These are phyloP conservation scores for Penicillium bovifimosum DNA, from an alignment of 495 filamentous ascomycete species.

Conservation along the genomic window DNA sequence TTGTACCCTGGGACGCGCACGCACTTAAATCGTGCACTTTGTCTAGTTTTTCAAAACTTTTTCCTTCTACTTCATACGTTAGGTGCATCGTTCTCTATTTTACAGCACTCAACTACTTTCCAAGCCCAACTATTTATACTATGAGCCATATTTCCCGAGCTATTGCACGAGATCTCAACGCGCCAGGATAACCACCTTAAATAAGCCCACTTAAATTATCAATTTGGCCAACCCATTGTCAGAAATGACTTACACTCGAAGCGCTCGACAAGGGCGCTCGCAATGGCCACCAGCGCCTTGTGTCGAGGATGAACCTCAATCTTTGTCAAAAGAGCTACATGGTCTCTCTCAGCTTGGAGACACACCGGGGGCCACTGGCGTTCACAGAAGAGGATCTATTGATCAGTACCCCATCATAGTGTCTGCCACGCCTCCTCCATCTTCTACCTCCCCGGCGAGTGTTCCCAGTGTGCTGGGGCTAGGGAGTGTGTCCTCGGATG, in stretches of 20 bases:
- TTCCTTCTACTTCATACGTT: constrained; percentile 2
- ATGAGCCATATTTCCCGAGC: constrained; percentile 17
- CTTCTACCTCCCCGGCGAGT: constrained; percentile 10
- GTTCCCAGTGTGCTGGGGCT: constrained; percentile 13
- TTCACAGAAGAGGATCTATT: constrained; percentile 36
- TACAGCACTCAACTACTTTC: constrained; percentile 5
- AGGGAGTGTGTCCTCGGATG: constrained; percentile 31
- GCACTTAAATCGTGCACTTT: constrained; percentile 9
- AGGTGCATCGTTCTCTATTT: constrained; percentile 4
- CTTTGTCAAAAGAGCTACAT: constrained; percentile 39
- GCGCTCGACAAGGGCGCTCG: constrained; percentile 18
- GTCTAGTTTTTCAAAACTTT: constrained; percentile 13
- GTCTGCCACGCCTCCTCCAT: constrained; percentile 16
- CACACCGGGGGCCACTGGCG: constrained; percentile 35
- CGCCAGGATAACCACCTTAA: constrained; percentile 16
- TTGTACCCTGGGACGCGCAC: constrained; percentile 11
- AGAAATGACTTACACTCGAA: constrained; percentile 24
- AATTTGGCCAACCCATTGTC: constrained; percentile 10
- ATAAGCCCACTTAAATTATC: background rate
- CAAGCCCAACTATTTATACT: constrained; percentile 16
- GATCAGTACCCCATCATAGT: constrained; percentile 45
- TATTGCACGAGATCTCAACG: constrained; percentile 15
- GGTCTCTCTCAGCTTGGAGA: constrained; percentile 30
- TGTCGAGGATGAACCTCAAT: constrained; percentile 41
- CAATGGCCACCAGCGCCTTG: constrained; percentile 39